Conservation (phyloP, 2,329 filamentous ascomycete species). For the Herpotrichia juniperi region DNA sequence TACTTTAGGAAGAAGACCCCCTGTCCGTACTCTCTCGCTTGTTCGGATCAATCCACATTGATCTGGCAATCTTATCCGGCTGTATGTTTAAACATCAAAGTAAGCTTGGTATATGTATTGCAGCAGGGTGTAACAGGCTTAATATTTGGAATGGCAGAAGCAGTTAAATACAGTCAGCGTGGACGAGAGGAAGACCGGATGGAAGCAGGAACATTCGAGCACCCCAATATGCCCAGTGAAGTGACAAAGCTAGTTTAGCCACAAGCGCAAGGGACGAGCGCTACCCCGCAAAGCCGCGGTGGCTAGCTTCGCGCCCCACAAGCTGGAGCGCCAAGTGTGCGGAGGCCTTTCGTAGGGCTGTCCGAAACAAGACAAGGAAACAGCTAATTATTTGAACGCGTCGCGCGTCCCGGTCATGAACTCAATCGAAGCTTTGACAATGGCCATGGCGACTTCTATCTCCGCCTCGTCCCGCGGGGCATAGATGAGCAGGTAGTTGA, state of each 20-base stretch:
- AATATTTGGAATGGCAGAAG: slow-evolving; percentile 3
- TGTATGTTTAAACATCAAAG: not conserved
- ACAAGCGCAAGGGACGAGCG: slow-evolving; percentile 7
- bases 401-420: slow-evolving; percentile 21
- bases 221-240: slow-evolving; percentile 5
- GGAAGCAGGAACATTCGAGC: slow-evolving; percentile 5
- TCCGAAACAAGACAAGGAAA: not conserved
- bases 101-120: not conserved
- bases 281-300: slow-evolving; percentile 16
- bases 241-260: slow-evolving; percentile 1
- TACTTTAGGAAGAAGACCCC: slow-evolving; percentile 10
- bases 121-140: slow-evolving; percentile 2
- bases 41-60: not conserved
- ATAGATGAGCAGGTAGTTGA: slow-evolving; percentile 27
- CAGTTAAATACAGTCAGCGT: slow-evolving; percentile 1
- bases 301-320: slow-evolving; percentile 14
- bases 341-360: not conserved
- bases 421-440: slow-evolving; percentile 21
- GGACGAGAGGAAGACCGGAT: slow-evolving; percentile 9
- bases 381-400: slow-evolving; percentile 19
- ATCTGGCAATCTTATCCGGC: not conserved
- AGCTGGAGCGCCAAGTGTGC: slow-evolving; percentile 3
- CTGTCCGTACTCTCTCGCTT: slow-evolving; percentile 4
- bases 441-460: slow-evolving; percentile 19
- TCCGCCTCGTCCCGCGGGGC: slow-evolving; percentile 28